Evolutionary conservation across 331 rosid genomes (phyloP), one percentile per base, ranked within the genome.

Genomic region (Malus hybrid): DNA sequence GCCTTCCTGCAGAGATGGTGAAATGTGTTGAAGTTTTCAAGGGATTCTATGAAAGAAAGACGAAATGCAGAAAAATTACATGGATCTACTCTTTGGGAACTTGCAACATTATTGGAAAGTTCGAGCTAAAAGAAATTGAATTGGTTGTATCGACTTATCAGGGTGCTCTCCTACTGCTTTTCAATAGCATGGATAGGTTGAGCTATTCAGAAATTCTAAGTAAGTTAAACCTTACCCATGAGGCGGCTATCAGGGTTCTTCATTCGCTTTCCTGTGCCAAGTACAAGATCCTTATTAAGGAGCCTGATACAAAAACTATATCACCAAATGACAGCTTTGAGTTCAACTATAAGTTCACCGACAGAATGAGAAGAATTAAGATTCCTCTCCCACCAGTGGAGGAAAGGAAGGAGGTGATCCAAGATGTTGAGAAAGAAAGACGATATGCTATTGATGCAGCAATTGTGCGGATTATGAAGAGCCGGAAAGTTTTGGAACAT

Each of bases 381-480:
- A 86, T 93, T 62, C 96, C 94, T 68, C 96, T 93, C 10, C 94
- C 94, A 13, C 88, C 93, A 0, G 82, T 86, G 53, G 97, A 90
- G 66, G 97, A 93, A 71, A 93, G 90, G 80, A 93, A 80, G 86
- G 89, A 82, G 76, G 87, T 90, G 16, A 76, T 86, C 52, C 93
- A 90, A 80, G 94, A 90, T 69, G 97, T 93, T 50, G 94, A 90
- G 88, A 88, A 88, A 79, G 96, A 90, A 68, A 77, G 93, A 77
- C 87, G 94, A 34, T 90, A 90, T 74, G 96, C 98, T 44, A 90
- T 90, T 55, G 96, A 93, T 84, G 96, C 96, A 28, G 89, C 96
- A 57, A 75, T 93, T 11, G 94, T 90, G 75, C 94, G 98, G 63
- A 90, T 93, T n/a, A 93, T 90, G 98, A 93, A 93, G 83, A 84